phyloP scores from a whole-genome alignment of 345 rosid genomes.

The Noccaea caerulescens region DNA sequence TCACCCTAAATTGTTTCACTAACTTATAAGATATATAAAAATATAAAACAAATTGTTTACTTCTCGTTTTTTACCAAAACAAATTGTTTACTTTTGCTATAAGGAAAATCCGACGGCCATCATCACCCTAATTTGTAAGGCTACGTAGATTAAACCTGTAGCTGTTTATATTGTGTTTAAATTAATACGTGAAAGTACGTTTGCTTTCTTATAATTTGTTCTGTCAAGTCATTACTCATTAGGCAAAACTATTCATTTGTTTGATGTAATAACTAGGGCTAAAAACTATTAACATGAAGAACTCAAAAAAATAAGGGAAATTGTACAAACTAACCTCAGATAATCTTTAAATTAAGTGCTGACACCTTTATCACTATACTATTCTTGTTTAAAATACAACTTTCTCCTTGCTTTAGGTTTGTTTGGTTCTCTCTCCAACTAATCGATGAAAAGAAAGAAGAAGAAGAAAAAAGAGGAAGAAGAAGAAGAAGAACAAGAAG shows the following conservation, averaged over 20 bases:
- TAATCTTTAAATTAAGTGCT: no score
- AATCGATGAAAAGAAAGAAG: no score
- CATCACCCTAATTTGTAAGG: not conserved
- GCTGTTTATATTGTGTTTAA: constrained; percentile 4
- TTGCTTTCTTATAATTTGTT: not conserved
- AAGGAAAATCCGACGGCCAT: constrained; percentile 17
- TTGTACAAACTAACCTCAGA: no score
- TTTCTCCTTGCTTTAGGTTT: no score
- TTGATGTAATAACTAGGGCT: not conserved
- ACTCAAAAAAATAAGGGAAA: not conserved
- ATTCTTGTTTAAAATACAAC: no score
- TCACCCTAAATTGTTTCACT: constrained; percentile 32
- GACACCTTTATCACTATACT: no score
- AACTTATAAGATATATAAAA: not conserved
- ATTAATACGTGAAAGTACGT: not conserved
- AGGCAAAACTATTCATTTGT: not conserved
- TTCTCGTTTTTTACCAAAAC: no score
- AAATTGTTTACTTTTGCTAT: not conserved
- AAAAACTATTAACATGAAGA: not conserved
- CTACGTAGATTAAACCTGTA: not conserved
- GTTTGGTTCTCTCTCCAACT: no score
- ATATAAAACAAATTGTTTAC: no score
- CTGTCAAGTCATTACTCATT: constrained; percentile 3
- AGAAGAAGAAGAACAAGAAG: no score
- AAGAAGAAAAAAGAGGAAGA: no score